Evolutionary conservation across 148 eudicot genomes (phyloP).

Genomic region (Bassia scoparia): DNA sequence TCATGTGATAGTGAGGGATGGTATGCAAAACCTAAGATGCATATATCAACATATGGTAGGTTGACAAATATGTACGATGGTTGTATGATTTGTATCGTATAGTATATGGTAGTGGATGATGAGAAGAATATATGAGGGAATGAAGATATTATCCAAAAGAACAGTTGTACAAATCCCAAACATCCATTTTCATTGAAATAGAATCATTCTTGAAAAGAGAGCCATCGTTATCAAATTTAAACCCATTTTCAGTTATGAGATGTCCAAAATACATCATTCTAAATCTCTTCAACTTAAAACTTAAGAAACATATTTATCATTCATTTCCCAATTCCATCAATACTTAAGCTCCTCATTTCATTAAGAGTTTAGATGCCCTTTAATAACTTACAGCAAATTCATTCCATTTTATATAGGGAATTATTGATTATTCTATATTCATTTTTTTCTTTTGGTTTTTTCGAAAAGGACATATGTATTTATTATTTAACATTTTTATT

Average conservation of each 20-base stretch:
- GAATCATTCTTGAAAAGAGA: not conserved
- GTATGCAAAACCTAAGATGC: too few species aligned
- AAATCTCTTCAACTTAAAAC: not conserved
- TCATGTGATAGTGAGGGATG: too few species aligned
- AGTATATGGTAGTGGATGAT: too few species aligned
- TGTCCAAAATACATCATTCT: too few species aligned
- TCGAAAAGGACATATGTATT: not conserved
- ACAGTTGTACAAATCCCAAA: not conserved
- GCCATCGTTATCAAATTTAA: too few species aligned
- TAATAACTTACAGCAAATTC: not conserved
- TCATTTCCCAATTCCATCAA: slow-evolving; percentile 11
- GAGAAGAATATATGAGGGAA: slow-evolving; percentile 10
- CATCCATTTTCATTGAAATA: slow-evolving; percentile 21
- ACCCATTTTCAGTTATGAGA: slow-evolving; percentile 6
- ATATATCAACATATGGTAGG: too few species aligned
- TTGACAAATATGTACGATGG: too few species aligned
- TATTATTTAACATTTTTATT: too few species aligned
- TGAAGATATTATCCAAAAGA: not conserved
- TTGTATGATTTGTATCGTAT: too few species aligned
- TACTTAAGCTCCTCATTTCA: not conserved
- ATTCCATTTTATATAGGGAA: not conserved
- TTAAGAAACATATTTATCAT: too few species aligned
- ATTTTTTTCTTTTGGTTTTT: not conserved
- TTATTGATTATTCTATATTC: not conserved
- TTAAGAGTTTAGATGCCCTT: slow-evolving; percentile 2